phyloP scores from a whole-genome alignment of 1,139 yeast genomes.

The Nadsonia commutata region DNA sequence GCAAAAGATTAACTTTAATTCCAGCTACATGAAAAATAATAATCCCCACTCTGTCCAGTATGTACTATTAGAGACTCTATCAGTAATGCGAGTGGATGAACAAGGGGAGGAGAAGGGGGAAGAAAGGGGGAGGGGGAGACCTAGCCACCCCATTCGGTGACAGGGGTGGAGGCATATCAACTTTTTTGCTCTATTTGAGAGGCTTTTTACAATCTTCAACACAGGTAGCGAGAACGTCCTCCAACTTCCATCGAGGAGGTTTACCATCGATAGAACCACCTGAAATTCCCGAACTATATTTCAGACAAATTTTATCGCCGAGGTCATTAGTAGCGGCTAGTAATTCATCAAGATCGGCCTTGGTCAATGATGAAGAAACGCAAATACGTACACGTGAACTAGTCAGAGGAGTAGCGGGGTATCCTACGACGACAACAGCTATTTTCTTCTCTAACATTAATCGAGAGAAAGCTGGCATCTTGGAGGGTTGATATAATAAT shows the following conservation, averaged over 20 bases:
- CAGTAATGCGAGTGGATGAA: too few relatives aligned
- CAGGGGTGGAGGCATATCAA: too few relatives aligned
- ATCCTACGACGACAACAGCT: conserved; percentile 93
- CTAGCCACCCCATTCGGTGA: too few relatives aligned
- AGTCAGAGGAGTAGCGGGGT: conserved; percentile 91
- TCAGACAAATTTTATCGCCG: conserved; percentile 65
- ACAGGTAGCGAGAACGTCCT: conserved; percentile 59
- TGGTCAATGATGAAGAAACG: conserved; percentile 81
- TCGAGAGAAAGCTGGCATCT: conserved; percentile 87
- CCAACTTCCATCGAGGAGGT: conserved; percentile 63
- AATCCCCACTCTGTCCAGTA: too few relatives aligned
- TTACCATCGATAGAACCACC: conserved; percentile 22
- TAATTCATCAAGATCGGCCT: conserved; percentile 79
- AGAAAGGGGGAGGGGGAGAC: too few relatives aligned
- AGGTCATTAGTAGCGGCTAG: conserved; percentile 59
- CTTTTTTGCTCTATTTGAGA: conserved; percentile 15
- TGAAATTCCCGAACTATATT: conserved; percentile 34
- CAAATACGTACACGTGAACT: conserved; percentile 88
- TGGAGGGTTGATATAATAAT: conserved; percentile 74
- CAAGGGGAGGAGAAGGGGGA: too few relatives aligned
- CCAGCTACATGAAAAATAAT: too few relatives aligned
- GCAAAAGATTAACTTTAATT: too few relatives aligned
- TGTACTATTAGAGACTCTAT: too few relatives aligned
- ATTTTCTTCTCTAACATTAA: conserved; percentile 63
- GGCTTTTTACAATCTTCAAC: conserved; percentile 30